These are phyloP conservation scores for Quercus robur DNA, from an alignment of 306 rosid species.

Conservation along the genomic window DNA sequence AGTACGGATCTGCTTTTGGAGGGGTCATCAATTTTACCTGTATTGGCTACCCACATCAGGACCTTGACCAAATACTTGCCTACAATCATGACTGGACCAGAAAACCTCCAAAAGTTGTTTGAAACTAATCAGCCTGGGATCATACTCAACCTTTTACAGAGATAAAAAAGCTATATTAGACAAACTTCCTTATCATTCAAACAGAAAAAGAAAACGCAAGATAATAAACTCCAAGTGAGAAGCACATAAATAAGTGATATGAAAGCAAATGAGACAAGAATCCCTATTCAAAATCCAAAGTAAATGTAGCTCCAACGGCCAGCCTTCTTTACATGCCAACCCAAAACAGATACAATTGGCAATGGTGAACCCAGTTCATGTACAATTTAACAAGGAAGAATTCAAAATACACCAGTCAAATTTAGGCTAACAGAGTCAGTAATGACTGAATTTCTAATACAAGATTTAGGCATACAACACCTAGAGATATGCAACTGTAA, in stretches of 20 bases:
- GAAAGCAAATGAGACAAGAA: background rate
- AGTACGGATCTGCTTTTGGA: background rate
- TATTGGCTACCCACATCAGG: conserved; percentile 96
- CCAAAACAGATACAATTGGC: background rate
- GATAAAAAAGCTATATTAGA: background rate
- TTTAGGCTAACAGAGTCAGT: background rate
- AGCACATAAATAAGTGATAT: background rate
- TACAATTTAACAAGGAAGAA: background rate
- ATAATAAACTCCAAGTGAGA: background rate
- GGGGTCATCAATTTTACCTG: conserved; percentile 46
- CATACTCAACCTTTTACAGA: conserved; percentile 73
- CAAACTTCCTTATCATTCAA: background rate
- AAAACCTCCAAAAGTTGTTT: conserved; percentile 74
- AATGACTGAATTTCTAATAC: background rate
- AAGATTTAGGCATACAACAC: background rate
- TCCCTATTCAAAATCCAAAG: background rate
- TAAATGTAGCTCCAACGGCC: background rate
- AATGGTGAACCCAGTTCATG: background rate
- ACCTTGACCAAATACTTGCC: conserved; percentile 98
- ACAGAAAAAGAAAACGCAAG: background rate
- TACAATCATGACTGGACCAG: conserved; percentile 89
- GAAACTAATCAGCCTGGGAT: conserved; percentile 57
- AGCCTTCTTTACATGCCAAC: background rate
- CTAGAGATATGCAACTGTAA: background rate
- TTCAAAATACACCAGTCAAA: background rate